Base-by-base conservation (phyloP, 2,329 filamentous ascomycete genomes). In the Alternaria rosae region DNA sequence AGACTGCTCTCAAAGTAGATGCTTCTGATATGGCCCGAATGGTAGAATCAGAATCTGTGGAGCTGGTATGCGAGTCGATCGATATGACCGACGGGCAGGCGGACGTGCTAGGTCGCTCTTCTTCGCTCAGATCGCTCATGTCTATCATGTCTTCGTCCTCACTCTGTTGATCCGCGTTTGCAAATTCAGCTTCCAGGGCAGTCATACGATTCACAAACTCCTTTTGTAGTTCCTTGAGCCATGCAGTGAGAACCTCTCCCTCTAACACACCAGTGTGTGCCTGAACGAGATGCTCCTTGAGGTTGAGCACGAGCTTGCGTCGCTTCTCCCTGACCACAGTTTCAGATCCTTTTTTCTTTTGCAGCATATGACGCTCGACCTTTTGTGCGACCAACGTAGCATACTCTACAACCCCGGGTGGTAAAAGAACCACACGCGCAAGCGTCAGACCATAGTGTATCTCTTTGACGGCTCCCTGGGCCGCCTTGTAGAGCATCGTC, bases 401-500 rank as follows among this genome's bases (percentile, higher is more conserved):
- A 30, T 86, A 84, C 7, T 89, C 81, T 3, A 97, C 81, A 4
- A 97, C 87, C 1, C 80, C 79, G 0, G 84, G 76, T 0, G 94
- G 93, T 7, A 97, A 85, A 0, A 91, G 89, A 23, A 95, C 84
- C 0, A 93, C 86, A 30, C 88, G 87, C 0, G 94, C 93, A 4
- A 97, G 85, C 1, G 89, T 85, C n/a, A 97, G 85, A 0, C 95
- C 95, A 71, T 99, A 99, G 68, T 93, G 89, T 47, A 88, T 83
- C 57, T 92, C 88, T 58, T 87, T 81, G 1, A 92, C 87, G 0
- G 86, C 87, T 0, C 95, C 94, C 13, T 90, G 86, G 0, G 87
- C 84, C 38, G 97, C 86, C 66, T 89, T 94, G 80, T 98, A 98
- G 0, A 95, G 83, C 93, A 98, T 97, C 0, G 86, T 92, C 81